Percentiles rank a stretch among this genome's conserved stretches.
Evolutionary conservation across 2,329 filamentous ascomycete genomes (phyloP).

Genomic region (Aspergillus costaricaensis): DNA sequence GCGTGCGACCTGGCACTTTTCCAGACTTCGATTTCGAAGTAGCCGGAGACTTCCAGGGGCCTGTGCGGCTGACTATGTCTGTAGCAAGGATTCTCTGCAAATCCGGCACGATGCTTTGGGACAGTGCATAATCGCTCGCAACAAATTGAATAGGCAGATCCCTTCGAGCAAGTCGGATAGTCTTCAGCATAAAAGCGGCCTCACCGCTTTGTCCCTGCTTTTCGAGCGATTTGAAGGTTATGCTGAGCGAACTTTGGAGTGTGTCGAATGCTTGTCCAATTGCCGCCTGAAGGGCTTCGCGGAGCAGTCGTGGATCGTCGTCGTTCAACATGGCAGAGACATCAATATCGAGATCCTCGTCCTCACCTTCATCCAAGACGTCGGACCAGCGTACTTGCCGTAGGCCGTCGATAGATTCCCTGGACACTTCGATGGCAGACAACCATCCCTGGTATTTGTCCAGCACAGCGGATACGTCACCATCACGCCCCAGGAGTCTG

Average conservation of each 20-base stretch:
- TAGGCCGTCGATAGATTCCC: conserved; percentile 36
- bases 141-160: conserved; percentile 60
- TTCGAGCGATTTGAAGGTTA: conserved; percentile 53
- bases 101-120: conserved; percentile 60
- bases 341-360: conserved; percentile 41
- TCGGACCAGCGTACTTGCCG: conserved; percentile 40
- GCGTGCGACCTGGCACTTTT: conserved; percentile 60
- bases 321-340: conserved; percentile 60
- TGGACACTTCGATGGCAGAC: conserved; percentile 61
- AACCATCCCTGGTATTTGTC: conserved; percentile 72
- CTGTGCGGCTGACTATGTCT: conserved; percentile 49
- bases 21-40: conserved; percentile 52
- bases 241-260: conserved; percentile 49
- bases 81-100: conserved; percentile 65
- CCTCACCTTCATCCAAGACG: conserved; percentile 42
- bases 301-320: conserved; percentile 68
- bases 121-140: conserved; percentile 51
- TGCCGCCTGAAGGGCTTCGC: conserved; percentile 59
- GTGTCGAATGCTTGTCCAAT: conserved; percentile 60
- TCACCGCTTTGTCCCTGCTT: conserved; percentile 51
- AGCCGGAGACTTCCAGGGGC: conserved; percentile 47
- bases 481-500: conserved; percentile 71
- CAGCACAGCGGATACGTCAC: conserved; percentile 63
- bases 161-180: conserved; percentile 72
- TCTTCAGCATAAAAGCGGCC: conserved; percentile 66